Evolutionary conservation across 139 green algal genomes (phyloP).

Genomic region (Ettlia oleoabundans): DNA sequence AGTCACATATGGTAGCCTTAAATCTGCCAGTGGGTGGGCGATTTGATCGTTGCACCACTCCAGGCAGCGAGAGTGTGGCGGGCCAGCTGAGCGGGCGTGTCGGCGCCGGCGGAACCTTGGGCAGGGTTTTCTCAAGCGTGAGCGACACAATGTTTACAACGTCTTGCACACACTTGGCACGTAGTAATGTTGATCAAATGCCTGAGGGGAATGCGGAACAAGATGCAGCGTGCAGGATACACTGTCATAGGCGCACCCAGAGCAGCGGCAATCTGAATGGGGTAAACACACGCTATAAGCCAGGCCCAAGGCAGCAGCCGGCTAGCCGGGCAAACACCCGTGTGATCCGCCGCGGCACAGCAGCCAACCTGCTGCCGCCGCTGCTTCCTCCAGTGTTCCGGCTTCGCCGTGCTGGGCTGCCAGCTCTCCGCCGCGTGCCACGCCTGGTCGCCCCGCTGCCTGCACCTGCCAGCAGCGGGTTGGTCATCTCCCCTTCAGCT

Average conservation of each 20-base stretch:
- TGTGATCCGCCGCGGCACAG: background rate
- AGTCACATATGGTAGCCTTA: background rate
- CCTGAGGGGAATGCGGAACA: no score
- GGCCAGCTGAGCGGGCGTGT: background rate
- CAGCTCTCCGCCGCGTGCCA: background rate
- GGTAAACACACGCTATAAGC: background rate
- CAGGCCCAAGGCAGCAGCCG: conserved; percentile 10
- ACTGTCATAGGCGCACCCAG: no score
- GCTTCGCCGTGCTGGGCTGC: background rate
- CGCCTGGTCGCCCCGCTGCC: background rate
- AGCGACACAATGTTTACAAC: no score
- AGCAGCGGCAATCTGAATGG: no score
- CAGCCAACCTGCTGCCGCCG: background rate
- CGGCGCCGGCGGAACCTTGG: background rate
- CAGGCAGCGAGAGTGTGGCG: background rate
- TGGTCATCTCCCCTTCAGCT: background rate
- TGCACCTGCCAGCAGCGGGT: background rate
- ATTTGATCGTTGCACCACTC: background rate
- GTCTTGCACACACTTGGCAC: no score
- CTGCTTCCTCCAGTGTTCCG: background rate
- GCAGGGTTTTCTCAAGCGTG: no score
- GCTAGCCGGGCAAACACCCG: background rate
- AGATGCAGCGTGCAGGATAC: no score
- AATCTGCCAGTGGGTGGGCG: background rate
- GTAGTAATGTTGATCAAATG: no score